Base-by-base conservation (phyloP, 345 rosid species). In the Rubroshorea leprosula region DNA sequence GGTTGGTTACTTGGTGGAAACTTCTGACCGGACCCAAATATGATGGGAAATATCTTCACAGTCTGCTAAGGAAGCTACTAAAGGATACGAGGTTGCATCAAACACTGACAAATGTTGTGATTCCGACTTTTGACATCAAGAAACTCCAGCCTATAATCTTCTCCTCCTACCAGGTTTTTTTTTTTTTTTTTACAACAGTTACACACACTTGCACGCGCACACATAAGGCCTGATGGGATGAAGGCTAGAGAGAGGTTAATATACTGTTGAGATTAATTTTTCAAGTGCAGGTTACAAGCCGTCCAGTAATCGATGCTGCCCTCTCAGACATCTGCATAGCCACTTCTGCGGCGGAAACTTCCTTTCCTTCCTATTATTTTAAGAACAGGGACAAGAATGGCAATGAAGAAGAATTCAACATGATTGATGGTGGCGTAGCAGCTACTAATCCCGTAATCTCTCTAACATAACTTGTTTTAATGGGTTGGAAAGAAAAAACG, bases 331-430 rank as follows among this genome's bases (percentile, higher is more conserved):
- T 89, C 58, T 80, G 91, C 68, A 50, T 86, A 46, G 66, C 76
- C 23, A 86, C 97, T 31, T 79, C 95, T 0, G 80, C 95, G 53
- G 89, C 97, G 50, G 95, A 94, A 44, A 89, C 91, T 48, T 71
- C 54, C 49, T 59, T 89, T 46, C 94, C 94, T 21, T 64, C 83
- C 39, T 64, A 80, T 70, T 72, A 75, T 53, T 86, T 89, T 68
- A 45, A 61, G 50, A 86, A 71, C 50, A 60, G 70, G 65, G 80
- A 80, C 39, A 51, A 60, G 20, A 46, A 68, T 55, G 87, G 82
- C 20, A 63, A 68, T 19, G 26, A 20, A 5, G 15, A 60, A 9
- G 85, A 86, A 55, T 83, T 86, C 74, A 54, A 89, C 70, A 87
- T 86, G 22, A 69, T 89, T 19, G 96, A 89, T 62, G 94, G 96